Evolutionary conservation across 1,284 basidiomycete genomes (phyloP).

Genomic region (Polyporus tsugae): DNA sequence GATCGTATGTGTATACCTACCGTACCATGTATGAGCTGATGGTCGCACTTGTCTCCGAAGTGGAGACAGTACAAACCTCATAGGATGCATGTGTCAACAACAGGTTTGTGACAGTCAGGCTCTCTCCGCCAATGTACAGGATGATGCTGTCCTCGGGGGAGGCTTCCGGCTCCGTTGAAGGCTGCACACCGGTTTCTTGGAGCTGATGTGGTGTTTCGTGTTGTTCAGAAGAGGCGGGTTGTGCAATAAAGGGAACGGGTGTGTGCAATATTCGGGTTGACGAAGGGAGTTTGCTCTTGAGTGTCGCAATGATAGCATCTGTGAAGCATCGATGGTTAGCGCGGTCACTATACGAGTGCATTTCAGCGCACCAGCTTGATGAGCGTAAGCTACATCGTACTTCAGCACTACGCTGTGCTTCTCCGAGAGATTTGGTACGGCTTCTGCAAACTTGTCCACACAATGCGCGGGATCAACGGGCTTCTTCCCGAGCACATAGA

Average conservation of each 20-base stretch:
- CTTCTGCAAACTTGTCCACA: constrained; percentile 50
- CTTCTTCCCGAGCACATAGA: constrained; percentile 87
- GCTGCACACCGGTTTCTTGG: neutral
- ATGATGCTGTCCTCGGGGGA: constrained; percentile 49
- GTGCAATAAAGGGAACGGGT: constrained; percentile 27
- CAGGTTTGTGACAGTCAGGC: constrained; percentile 85
- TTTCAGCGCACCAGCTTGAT: constrained; percentile 60
- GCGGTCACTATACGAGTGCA: no score
- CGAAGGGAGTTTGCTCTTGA: constrained; percentile 14
- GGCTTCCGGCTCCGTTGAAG: neutral
- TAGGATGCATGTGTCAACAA: constrained; percentile 78
- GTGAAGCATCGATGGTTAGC: neutral
- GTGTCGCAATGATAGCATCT: constrained; percentile 47
- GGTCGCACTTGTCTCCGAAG: neutral
- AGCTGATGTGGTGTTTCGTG: neutral
- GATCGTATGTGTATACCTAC: constrained; percentile 84
- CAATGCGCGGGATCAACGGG: constrained; percentile 61
- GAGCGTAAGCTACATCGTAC: constrained; percentile 87
- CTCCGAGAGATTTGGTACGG: constrained; percentile 19
- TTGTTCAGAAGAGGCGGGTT: constrained; percentile 22
- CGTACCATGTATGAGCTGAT: neutral
- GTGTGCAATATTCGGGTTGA: constrained; percentile 34
- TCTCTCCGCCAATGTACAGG: constrained; percentile 88
- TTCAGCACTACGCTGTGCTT: constrained; percentile 58
- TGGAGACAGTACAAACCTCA: constrained; percentile 43